Evolutionary conservation across 2,329 filamentous ascomycete species (phyloP).

Genomic region (Aspergillus carbonarius): DNA sequence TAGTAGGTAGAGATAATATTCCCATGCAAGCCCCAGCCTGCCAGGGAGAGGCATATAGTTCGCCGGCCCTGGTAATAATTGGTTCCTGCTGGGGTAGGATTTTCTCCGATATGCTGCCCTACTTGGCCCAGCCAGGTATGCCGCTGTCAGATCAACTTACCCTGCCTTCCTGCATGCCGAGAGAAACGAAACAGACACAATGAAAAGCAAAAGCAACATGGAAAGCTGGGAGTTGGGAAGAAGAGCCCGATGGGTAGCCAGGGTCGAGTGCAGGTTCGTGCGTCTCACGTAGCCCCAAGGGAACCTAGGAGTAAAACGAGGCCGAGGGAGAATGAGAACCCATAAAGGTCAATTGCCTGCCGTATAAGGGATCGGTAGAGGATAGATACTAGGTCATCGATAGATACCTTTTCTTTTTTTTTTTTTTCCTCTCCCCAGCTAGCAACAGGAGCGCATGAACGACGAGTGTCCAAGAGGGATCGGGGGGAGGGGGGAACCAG

Average conservation of each 20-base stretch:
- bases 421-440: too few relatives aligned
- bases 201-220: neutral
- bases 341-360: too few relatives aligned
- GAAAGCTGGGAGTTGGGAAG: neutral
- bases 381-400: too few relatives aligned
- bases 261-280: neutral
- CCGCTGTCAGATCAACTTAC: constrained; percentile 9
- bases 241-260: neutral
- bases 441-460: neutral
- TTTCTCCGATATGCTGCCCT: constrained; percentile 15
- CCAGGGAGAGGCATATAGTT: neutral
- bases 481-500: neutral
- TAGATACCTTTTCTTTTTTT: too few relatives aligned
- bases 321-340: neutral
- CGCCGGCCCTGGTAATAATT: neutral
- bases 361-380: too few relatives aligned
- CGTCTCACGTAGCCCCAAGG: neutral
- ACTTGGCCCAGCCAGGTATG: constrained; percentile 2
- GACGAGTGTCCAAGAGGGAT: neutral
- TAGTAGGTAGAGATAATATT: neutral
- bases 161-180: neutral
- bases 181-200: neutral
- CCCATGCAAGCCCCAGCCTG: neutral
- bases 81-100: constrained; percentile 1
- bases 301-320: neutral